A percentile compares a stretch with the other conserved stretches of the same genome.
phyloP scores from a whole-genome alignment of 2,329 filamentous ascomycete genomes.

The Sporothrix protearum region DNA sequence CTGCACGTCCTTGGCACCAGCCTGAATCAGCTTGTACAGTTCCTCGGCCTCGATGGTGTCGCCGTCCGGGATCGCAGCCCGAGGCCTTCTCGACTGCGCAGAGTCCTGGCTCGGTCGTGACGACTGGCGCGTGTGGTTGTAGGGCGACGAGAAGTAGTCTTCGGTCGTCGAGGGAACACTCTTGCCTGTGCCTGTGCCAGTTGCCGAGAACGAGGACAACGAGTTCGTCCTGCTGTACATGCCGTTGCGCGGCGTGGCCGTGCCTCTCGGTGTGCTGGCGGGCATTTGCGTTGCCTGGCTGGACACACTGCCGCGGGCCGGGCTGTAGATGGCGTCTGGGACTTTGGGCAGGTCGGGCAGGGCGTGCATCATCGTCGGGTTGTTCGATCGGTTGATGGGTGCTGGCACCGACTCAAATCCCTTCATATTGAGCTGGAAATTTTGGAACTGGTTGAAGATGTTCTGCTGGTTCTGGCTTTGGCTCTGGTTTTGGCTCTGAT shows the following conservation, averaged over 20 bases:
- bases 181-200: slow-evolving; percentile 27
- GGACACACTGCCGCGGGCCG: slow-evolving; percentile 67
- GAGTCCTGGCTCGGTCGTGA: slow-evolving; percentile 20
- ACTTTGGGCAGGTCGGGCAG: slow-evolving; percentile 62
- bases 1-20: slow-evolving; percentile 50
- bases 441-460: slow-evolving; percentile 20
- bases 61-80: slow-evolving; percentile 51
- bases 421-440: slow-evolving; percentile 16
- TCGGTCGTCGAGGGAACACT: slow-evolving; percentile 26
- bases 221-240: slow-evolving; percentile 61
- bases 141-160: slow-evolving; percentile 36
- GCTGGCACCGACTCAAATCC: slow-evolving; percentile 16
- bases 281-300: slow-evolving; percentile 63
- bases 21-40: slow-evolving; percentile 66
- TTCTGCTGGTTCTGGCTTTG: slow-evolving; percentile 19
- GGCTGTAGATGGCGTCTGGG: slow-evolving; percentile 73
- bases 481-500: neutral
- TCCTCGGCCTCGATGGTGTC: slow-evolving; percentile 63
- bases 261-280: slow-evolving; percentile 60
- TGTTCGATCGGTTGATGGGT: neutral
- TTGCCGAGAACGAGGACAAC: slow-evolving; percentile 37
- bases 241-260: slow-evolving; percentile 62
- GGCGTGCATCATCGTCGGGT: slow-evolving; percentile 21
- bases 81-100: slow-evolving; percentile 37
- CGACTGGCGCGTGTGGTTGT: slow-evolving; percentile 31